These are phyloP conservation scores for Dalbergia oliveri DNA, from an alignment of 306 rosid species.

Conservation along the genomic window DNA sequence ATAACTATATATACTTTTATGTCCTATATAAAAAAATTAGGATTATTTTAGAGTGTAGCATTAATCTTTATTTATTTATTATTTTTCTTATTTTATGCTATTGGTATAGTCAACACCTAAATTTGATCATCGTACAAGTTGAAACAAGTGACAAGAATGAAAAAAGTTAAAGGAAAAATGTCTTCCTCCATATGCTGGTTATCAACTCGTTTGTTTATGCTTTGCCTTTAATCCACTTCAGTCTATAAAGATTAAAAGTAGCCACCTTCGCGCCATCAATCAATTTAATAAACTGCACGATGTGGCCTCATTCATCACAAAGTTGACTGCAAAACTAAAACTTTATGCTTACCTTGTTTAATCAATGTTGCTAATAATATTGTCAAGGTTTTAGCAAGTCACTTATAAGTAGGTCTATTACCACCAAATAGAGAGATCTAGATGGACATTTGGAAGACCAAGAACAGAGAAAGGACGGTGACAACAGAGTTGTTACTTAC, in stretches of 20 bases:
- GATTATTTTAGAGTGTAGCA: too few relatives aligned
- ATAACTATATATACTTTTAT: too few relatives aligned
- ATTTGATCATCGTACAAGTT: not conserved
- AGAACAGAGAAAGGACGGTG: conserved; percentile 16
- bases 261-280: conserved; percentile 27
- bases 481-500: conserved; percentile 52
- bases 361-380: not conserved
- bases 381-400: not conserved
- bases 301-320: conserved; percentile 39
- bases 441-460: not conserved
- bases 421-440: conserved; percentile 26
- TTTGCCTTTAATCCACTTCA: conserved; percentile 19
- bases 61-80: too few relatives aligned
- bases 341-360: not conserved
- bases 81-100: too few relatives aligned
- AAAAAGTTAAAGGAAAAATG: not conserved
- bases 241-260: not conserved
- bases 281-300: conserved; percentile 47
- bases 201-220: conserved; percentile 3
- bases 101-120: not conserved
- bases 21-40: too few relatives aligned
- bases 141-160: not conserved
- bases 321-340: conserved; percentile 41
- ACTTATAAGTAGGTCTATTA: conserved; percentile 30
- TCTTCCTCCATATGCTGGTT: conserved; percentile 8